Evolutionary conservation across 1,139 yeast species (phyloP).

Genomic region (Nakaseomyces delphensis): DNA sequence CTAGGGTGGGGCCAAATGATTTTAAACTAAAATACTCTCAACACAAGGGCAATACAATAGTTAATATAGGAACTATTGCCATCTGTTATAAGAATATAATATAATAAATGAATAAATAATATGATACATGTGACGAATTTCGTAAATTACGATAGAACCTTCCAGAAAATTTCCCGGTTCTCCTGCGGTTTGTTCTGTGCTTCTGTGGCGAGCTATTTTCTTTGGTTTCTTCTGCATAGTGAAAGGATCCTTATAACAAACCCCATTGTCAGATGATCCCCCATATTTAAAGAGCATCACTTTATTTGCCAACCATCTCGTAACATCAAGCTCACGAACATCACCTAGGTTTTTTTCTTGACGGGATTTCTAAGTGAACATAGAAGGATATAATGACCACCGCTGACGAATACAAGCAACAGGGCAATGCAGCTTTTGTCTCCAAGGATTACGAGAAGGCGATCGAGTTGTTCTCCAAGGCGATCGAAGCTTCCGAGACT

Average conservation of each 20-base stretch:
- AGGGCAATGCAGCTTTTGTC: slow-evolving; percentile 87
- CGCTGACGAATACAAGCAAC: slow-evolving; percentile 65
- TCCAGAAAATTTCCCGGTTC: too few relatives aligned
- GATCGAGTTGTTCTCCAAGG: slow-evolving; percentile 70
- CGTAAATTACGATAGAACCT: slow-evolving; percentile 11
- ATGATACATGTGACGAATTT: background rate
- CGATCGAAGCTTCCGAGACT: slow-evolving; percentile 69
- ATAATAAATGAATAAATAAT: background rate
- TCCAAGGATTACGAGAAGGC: slow-evolving; percentile 80
- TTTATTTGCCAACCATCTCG: too few relatives aligned
- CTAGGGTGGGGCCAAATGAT: too few relatives aligned
- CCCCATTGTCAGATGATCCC: background rate
- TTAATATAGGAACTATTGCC: too few relatives aligned
- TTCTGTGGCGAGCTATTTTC: background rate
- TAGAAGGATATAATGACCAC: slow-evolving; percentile 30
- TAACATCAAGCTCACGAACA: too few relatives aligned
- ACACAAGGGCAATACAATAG: too few relatives aligned
- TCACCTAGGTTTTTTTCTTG: too few relatives aligned
- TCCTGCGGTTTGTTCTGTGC: too few relatives aligned
- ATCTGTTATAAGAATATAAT: too few relatives aligned
- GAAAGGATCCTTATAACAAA: too few relatives aligned
- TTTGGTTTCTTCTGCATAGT: background rate
- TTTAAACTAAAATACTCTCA: too few relatives aligned
- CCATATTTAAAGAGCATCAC: background rate
- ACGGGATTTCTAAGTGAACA: too few relatives aligned